Base-by-base conservation (phyloP, 2,329 filamentous ascomycete genomes). In the Tolypocladium endophyticum region DNA sequence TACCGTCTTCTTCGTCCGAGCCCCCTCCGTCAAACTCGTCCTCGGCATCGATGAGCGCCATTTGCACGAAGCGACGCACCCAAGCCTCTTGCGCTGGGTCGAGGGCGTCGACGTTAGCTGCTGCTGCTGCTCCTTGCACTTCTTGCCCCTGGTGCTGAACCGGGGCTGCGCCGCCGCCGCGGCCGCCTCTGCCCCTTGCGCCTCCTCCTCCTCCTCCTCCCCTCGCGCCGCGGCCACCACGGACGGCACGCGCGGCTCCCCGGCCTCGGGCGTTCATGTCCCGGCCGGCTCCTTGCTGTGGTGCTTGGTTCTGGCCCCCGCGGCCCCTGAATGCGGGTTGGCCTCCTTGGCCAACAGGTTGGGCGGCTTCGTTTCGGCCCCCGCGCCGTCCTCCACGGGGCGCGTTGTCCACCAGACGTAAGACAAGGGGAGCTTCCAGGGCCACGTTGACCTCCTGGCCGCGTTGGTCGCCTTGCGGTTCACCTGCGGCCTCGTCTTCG, bases 371-470 rank as follows among this genome's bases (percentile, higher is more conserved):
- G 30, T 55, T 43, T 9, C 57, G 38, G 67, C 68, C 63, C 58
- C 64, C 65, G 61, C 66, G 62, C 30, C 67, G 69, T 30, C 65
- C 69, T 33, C 64, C 67, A 58, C 63, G 69, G 41, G 66, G 68
- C 58, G 71, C 72, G 56, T 73, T 71, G 43, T 76, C 74, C 45
- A 78, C 76, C 35, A 85, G 79, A 36, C 82, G 76, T 36, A 85
- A 76, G 16, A 85, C 81, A 14, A 84, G 75, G 5, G 82, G 82
- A 1, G 79, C 82, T 66, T 85, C 82, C 2, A 79, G 78, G 50
- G 79, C 81, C n/a, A 84, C 76, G 23, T 69, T 75, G 55, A 78
- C 74, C 57, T 70, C 70, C 56, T 65, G 67, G n/a, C 60, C 68
- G 25, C 65, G 63, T 28, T 58, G 69, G 62, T 67, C 71, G 60